phyloP scores from a whole-genome alignment of 371 early-diverging fungal genomes.

The Rhizopus microsporus region DNA sequence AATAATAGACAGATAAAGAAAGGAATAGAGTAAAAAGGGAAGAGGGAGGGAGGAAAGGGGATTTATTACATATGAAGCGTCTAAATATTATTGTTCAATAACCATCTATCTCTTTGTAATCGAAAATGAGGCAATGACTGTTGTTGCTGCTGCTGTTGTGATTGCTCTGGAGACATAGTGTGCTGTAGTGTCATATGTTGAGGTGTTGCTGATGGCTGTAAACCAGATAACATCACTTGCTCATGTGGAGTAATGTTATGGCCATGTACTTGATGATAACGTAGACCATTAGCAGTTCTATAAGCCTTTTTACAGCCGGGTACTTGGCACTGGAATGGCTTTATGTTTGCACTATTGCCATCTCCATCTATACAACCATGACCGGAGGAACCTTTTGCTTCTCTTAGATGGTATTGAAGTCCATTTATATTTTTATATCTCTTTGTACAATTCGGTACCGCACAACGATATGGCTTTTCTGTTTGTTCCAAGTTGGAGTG shows the following conservation, averaged over 20 bases:
- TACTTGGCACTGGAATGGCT: constrained; percentile 40
- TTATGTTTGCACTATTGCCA: constrained; percentile 19
- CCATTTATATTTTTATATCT: constrained; percentile 97
- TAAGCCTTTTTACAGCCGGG: constrained; percentile 53
- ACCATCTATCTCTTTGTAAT: constrained; percentile 24
- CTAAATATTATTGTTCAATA: constrained; percentile 17
- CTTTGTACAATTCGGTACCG: constrained; percentile 79
- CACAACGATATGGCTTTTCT: constrained; percentile 77
- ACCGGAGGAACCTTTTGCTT: constrained; percentile 67
- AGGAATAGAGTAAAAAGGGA: too few species aligned
- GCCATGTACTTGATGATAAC: constrained; percentile 44
- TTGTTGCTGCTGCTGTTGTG: constrained; percentile 13
- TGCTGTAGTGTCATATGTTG: constrained; percentile 13
- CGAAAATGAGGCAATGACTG: neutral
- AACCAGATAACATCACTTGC: neutral
- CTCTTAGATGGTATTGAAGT: constrained; percentile 89
- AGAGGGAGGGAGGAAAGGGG: too few species aligned
- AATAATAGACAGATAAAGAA: too few species aligned
- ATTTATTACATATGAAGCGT: neutral
- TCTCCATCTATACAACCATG: constrained; percentile 28
- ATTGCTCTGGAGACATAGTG: constrained; percentile 12
- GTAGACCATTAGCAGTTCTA: constrained; percentile 43
- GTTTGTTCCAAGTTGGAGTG: constrained; percentile 52
- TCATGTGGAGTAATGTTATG: constrained; percentile 23
- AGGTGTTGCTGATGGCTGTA: constrained; percentile 4